Evolutionary conservation across 106 monocot genomes (phyloP).

Genomic region (Cymbidium sinense): DNA sequence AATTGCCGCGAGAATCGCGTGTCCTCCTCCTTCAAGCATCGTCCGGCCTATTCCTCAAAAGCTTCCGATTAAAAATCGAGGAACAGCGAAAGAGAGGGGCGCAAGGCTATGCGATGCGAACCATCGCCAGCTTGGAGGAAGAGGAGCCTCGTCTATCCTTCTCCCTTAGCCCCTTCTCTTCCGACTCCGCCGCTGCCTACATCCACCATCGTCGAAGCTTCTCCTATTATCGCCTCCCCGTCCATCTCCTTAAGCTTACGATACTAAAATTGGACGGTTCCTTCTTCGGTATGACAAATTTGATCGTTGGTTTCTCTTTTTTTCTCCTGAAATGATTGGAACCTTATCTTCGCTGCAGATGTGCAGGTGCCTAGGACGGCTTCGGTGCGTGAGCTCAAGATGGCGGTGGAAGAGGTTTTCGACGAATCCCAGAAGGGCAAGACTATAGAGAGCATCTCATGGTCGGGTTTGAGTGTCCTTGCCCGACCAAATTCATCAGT

Average conservation of each 20-base stretch:
- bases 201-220: slow-evolving; percentile 15
- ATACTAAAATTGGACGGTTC: slow-evolving; percentile 42
- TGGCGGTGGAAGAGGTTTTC: slow-evolving; percentile 41
- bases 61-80: background rate
- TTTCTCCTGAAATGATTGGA: background rate
- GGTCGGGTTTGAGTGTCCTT: slow-evolving; percentile 10
- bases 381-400: slow-evolving; percentile 33
- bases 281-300: slow-evolving; percentile 25
- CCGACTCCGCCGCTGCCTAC: background rate
- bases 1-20: slow-evolving; percentile 1
- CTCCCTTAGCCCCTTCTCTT: background rate
- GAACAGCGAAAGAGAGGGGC: background rate
- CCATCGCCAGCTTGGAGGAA: background rate
- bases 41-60: background rate
- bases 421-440: background rate
- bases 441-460: slow-evolving; percentile 5
- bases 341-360: slow-evolving; percentile 17
- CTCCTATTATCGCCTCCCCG: slow-evolving; percentile 37
- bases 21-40: background rate
- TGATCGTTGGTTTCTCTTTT: background rate
- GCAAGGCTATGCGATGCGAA: background rate
- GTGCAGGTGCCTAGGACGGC: slow-evolving; percentile 28
- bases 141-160: background rate
- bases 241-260: slow-evolving; percentile 26
- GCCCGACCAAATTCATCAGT: background rate